Percentiles rank a stretch among this genome's conserved stretches.
phyloP scores from a whole-genome alignment of 2,329 filamentous ascomycete species.

The Fusarium solani-melongenae region DNA sequence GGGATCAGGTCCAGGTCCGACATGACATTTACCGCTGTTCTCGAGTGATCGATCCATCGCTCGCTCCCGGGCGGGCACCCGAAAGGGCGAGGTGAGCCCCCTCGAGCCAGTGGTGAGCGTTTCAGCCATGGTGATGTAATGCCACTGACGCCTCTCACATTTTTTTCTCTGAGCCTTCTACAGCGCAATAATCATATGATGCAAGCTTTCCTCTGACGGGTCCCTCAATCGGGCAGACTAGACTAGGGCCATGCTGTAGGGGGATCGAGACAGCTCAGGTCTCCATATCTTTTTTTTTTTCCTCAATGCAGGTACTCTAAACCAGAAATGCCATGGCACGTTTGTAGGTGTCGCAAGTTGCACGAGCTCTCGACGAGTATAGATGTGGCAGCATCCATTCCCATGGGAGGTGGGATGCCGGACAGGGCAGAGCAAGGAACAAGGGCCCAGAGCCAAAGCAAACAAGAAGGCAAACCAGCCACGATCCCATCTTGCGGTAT shows the following conservation, averaged over 20 bases:
- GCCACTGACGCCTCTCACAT: conserved; percentile 18
- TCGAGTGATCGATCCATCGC: conserved; percentile 17
- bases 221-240: conserved; percentile 37
- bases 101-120: not conserved
- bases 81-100: conserved; percentile 18
- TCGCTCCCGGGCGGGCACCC: conserved; percentile 22
- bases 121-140: conserved; percentile 42
- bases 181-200: conserved; percentile 41
- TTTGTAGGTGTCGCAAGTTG: not conserved
- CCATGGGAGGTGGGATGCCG: not conserved
- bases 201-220: conserved; percentile 32
- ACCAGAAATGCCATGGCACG: not conserved
- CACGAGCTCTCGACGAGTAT: not conserved
- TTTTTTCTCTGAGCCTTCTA: not conserved
- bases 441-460: not conserved
- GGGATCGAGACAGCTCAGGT: conserved; percentile 17
- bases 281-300: not conserved
- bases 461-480: conserved; percentile 13
- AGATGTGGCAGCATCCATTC: not conserved
- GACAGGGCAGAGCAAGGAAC: conserved; percentile 18
- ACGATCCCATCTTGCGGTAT: conserved; percentile 15
- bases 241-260: not conserved
- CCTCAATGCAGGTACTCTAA: not conserved
- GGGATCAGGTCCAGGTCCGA: not conserved
- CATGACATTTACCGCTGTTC: conserved; percentile 16